These are phyloP conservation scores for Vanrija pseudolonga DNA, from an alignment of 1,284 basidiomycete genomes.

Conservation along the genomic window DNA sequence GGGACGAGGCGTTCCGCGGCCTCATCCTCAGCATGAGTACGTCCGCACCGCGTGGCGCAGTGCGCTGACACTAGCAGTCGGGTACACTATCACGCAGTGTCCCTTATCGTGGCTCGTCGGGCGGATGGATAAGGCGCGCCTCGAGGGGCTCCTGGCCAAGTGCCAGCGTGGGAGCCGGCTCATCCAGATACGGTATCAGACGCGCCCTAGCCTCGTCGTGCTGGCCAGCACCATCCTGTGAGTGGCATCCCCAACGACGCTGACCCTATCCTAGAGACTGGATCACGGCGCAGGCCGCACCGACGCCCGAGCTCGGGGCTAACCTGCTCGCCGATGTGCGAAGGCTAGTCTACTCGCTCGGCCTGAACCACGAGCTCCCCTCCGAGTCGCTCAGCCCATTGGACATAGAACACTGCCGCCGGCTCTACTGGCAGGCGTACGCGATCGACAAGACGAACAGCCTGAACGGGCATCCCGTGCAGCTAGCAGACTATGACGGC, in stretches of 20 bases:
- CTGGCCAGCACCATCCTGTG: conserved; percentile 16
- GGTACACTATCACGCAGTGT: conserved; percentile 30
- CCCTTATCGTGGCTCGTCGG: conserved; percentile 21
- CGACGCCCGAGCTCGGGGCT: conserved; percentile 9
- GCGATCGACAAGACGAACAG: conserved; percentile 21
- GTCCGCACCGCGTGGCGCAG: too few species aligned
- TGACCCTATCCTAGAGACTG: neutral
- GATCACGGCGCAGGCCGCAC: conserved; percentile 11
- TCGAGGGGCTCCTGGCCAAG: conserved; percentile 16
- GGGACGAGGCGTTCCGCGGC: conserved; percentile 27
- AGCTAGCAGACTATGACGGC: conserved; percentile 20
- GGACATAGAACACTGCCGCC: conserved; percentile 21
- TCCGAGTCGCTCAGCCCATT: conserved; percentile 10
- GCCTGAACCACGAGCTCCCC: conserved; percentile 16
- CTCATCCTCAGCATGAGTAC: conserved; percentile 23
- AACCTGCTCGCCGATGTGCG: conserved; percentile 21
- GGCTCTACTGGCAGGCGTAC: conserved; percentile 25
- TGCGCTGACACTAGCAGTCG: conserved; percentile 2
- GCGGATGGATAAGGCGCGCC: conserved; percentile 13
- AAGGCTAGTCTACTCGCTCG: conserved; percentile 18
- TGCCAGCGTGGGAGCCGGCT: conserved; percentile 24
- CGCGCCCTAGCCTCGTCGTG: conserved; percentile 16
- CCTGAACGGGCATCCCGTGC: conserved; percentile 20
- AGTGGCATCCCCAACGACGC: neutral
- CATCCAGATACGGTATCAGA: conserved; percentile 21